Conservation (phyloP, 495 filamentous ascomycete genomes). For the Hypomontagnella submonticulosa region DNA sequence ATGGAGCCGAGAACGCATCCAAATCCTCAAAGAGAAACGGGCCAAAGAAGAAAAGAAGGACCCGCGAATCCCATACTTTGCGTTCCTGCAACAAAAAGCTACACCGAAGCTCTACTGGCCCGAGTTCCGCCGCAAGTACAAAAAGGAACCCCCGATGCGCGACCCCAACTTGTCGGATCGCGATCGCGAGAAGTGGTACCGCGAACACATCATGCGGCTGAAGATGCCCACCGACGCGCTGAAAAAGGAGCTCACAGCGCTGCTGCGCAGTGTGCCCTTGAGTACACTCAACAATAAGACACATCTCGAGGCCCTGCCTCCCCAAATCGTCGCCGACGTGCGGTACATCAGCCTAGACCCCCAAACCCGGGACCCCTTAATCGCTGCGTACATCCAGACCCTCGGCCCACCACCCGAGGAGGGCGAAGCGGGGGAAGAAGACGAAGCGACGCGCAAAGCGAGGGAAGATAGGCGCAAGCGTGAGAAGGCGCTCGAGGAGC, state of each 20-base stretch:
- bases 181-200: slow-evolving; percentile 89
- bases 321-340: slow-evolving; percentile 75
- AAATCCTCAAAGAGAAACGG: slow-evolving; percentile 73
- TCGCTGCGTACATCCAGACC: slow-evolving; percentile 79
- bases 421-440: slow-evolving; percentile 62
- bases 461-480: slow-evolving; percentile 72
- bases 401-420: slow-evolving; percentile 72
- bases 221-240: slow-evolving; percentile 78
- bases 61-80: slow-evolving; percentile 84
- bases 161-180: slow-evolving; percentile 81
- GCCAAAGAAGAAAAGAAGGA: slow-evolving; percentile 84
- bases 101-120: slow-evolving; percentile 95
- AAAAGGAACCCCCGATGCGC: slow-evolving; percentile 82
- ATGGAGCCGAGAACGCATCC: slow-evolving; percentile 81
- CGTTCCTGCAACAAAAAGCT: slow-evolving; percentile 81
- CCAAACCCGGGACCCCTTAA: slow-evolving; percentile 73
- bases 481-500: slow-evolving; percentile 78
- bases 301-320: slow-evolving; percentile 71
- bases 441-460: slow-evolving; percentile 69
- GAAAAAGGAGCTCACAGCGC: slow-evolving; percentile 80
- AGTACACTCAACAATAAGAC: slow-evolving; percentile 74
- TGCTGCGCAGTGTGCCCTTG: slow-evolving; percentile 76
- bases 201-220: slow-evolving; percentile 82
- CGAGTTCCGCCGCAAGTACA: slow-evolving; percentile 92
- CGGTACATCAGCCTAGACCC: slow-evolving; percentile 83